Conservation (phyloP, 495 filamentous ascomycete species). For the Bombardia bombarda region DNA sequence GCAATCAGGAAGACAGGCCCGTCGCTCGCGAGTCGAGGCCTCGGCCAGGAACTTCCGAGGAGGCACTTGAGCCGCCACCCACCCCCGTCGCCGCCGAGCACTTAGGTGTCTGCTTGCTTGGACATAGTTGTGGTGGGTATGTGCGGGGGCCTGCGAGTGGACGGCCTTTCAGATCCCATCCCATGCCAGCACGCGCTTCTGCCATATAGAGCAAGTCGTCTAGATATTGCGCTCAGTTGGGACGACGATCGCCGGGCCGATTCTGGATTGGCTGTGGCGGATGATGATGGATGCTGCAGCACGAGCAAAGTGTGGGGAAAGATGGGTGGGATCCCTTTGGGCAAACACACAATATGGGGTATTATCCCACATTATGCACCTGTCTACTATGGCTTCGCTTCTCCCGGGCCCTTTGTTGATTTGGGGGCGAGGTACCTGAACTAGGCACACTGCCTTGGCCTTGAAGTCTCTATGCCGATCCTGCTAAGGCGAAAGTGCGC, state of each 20-base stretch:
- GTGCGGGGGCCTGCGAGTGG: slow-evolving; percentile 25
- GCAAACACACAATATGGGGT: slow-evolving; percentile 19
- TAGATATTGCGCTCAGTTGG: slow-evolving; percentile 27
- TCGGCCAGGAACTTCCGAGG: slow-evolving; percentile 40
- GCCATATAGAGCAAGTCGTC: slow-evolving; percentile 30
- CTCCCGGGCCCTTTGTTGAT: too few species aligned
- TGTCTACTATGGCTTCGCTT: neutral
- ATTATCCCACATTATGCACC: slow-evolving; percentile 21
- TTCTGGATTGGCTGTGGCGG: slow-evolving; percentile 17
- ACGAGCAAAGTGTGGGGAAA: slow-evolving; percentile 26
- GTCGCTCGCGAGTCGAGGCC: slow-evolving; percentile 25
- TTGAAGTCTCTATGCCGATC: too few species aligned
- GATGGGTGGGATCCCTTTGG: slow-evolving; percentile 3
- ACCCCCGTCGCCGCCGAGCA: too few species aligned
- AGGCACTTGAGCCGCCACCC: slow-evolving; percentile 22
- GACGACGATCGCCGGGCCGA: slow-evolving; percentile 13
- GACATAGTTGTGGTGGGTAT: slow-evolving; percentile 32
- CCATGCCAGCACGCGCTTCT: too few species aligned
- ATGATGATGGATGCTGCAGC: too few species aligned
- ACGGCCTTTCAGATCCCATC: slow-evolving; percentile 23
- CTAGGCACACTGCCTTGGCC: too few species aligned
- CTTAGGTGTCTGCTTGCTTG: slow-evolving; percentile 21
- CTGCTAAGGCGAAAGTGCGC: too few species aligned
- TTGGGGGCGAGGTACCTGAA: too few species aligned
- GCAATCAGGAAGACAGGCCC: slow-evolving; percentile 45